Evolutionary conservation across 2,329 filamentous ascomycete species (phyloP), one percentile per base, ranked within the genome.

Genomic region (Exophiala sp.): DNA sequence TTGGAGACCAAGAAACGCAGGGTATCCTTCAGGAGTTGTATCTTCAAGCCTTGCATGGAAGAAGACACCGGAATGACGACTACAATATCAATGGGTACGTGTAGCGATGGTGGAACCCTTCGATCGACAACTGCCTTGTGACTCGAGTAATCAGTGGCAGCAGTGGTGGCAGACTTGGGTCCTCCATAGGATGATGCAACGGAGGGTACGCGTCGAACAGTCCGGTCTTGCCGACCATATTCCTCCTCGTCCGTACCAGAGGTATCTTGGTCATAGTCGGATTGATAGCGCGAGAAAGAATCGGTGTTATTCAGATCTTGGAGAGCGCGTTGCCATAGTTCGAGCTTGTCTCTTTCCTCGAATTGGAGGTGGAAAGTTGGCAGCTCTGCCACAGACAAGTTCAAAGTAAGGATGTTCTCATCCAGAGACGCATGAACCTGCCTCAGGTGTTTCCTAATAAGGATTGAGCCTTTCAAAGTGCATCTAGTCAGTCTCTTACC

Each of bases 11-110:
- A 86, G 69, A 97, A 99, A 55, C 88, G 89, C 34, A 99, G 79
- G 0, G 92, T 88, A 71, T 99, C 94, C 39, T 91, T 86, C 11
- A 99, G 83, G 1, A 99, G 79, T 58, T 92, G 95, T 67, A 97
- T 96, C 75, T 99, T 99, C 57, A 99, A 83, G n/a, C 94, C 94
- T 71, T 97, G 94, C 92, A 97, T 99, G 0, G 94, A 97, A 1
- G 92, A 95, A 0, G 94, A 97, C 5, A 99, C 91, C 0, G 94
- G 94, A 33, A 99, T 91, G 18, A 99, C 94, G 0, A 97, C 90
- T 0, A 99, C 92, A 29, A 99, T 85, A 67, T 99, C 94, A 50
- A 97, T 83, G 1, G 94, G 92, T 12, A 97, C 89, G 68, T 99
- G 94, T 44, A 92, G 70, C 5, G 86, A 81, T 65, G 65, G 48